These are phyloP conservation scores for Globisporangium emineosum DNA, from an alignment of 352 stramenopile genomes.

Conservation along the genomic window DNA sequence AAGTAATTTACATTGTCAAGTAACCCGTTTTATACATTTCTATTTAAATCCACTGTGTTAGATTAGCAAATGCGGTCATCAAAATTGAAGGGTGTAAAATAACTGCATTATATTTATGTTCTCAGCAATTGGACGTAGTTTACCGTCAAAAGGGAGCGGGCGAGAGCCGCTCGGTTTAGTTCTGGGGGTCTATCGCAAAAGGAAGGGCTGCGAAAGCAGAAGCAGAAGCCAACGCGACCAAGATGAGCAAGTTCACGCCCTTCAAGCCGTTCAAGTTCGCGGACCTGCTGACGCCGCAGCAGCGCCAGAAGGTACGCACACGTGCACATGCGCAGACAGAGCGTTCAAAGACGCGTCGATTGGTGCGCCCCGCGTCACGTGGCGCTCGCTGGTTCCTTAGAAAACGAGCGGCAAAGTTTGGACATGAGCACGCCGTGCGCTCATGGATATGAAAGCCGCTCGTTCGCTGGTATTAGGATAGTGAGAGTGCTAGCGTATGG, in stretches of 20 bases:
- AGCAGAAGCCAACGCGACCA: slow-evolving; percentile 17
- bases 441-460: background rate
- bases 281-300: slow-evolving; percentile 58
- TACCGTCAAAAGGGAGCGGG: background rate
- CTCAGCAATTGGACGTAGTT: background rate
- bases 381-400: background rate
- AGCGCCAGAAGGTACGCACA: slow-evolving; percentile 59
- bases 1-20: background rate
- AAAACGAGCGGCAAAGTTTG: background rate
- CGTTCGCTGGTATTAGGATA: background rate
- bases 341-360: background rate
- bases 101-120: background rate
- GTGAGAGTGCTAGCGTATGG: background rate
- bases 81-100: background rate
- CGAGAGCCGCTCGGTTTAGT: slow-evolving; percentile 3
- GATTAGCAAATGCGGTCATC: background rate
- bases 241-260: slow-evolving; percentile 80
- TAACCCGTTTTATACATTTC: background rate
- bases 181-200: slow-evolving; percentile 11
- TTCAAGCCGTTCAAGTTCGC: slow-evolving; percentile 83
- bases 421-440: background rate
- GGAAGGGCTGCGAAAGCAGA: slow-evolving; percentile 15
- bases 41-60: background rate
- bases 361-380: background rate
- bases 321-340: background rate